Evolutionary conservation across 345 rosid genomes (phyloP), one percentile per base, ranked within the genome.

Genomic region (Carallia pectinifolia): DNA sequence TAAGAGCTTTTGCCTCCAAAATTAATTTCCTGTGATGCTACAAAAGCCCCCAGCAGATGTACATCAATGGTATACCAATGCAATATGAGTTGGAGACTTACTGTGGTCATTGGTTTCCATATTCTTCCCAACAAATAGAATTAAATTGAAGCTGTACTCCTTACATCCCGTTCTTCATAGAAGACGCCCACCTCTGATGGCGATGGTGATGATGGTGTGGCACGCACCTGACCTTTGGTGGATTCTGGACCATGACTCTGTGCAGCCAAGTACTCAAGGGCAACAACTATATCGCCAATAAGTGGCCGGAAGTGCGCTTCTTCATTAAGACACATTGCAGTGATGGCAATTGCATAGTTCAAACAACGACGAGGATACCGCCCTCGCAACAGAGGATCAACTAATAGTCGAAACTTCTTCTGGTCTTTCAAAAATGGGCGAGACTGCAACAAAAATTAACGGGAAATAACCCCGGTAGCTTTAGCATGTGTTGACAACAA

Each of bases 251-350:
- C 62, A 17, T 69, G 64, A 39, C 61, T 34, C 50, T 64, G 74
- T 13, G 55, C 1, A n/a, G 44, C 64, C 61, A 75, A 48, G 53
- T 75, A 75, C 58, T 69, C 78, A 15, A 95, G 91, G 16, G 99
- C 99, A 1, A 85, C 96, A n/a, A 92, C 94, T 4, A 95, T 86
- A 76, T 92, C 99, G 38, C 85, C 76, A 48, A 95, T 89, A 36
- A 89, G 83, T 10, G 98, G 98, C 56, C 98, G 92, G 64, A 86
- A 90, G 70, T 78, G 82, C 10, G 99, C 97, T 81, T 95, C 96
- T 79, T 95, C 99, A 38, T 89, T 86, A 10, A 95, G 87, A 81
- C 99, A 92, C 99, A 95, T 92, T 27, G 93, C 89, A 0, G 96
- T 82, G 5, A 95, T 80, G 31, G 98, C 99, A 61, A 92, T 80